phyloP scores from a whole-genome alignment of 352 stramenopile species.

The Pythium aquatile region DNA sequence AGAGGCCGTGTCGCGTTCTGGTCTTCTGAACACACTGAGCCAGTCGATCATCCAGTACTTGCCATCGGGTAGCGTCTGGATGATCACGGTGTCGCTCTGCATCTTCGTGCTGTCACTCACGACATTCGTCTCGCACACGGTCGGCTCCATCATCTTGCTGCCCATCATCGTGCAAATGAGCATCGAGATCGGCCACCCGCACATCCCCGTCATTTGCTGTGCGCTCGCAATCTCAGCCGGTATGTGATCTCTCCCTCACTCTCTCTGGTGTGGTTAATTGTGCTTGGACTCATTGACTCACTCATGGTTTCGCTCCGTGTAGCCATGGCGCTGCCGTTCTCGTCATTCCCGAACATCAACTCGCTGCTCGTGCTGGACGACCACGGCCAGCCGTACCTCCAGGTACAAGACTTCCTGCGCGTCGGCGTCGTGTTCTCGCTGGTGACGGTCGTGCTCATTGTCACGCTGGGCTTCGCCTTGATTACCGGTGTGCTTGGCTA shows the following conservation, averaged over 20 bases:
- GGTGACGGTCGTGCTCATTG: constrained; percentile 81
- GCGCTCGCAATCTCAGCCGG: constrained; percentile 86
- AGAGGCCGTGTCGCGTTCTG: constrained; percentile 84
- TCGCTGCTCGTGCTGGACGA: constrained; percentile 90
- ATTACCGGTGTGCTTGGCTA: constrained; percentile 82
- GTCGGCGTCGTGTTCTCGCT: constrained; percentile 86
- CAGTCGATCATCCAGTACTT: constrained; percentile 80
- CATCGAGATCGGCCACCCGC: constrained; percentile 81
- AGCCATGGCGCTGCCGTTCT: constrained; percentile 91
- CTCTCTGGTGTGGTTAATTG: neutral
- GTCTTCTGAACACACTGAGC: constrained; percentile 79
- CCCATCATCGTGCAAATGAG: constrained; percentile 91
- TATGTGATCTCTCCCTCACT: constrained; percentile 26
- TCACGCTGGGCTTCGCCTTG: constrained; percentile 82
- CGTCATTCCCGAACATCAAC: constrained; percentile 93
- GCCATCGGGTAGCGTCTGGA: constrained; percentile 78
- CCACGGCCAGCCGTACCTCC: constrained; percentile 82
- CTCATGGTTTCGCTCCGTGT: neutral
- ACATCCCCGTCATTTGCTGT: constrained; percentile 85
- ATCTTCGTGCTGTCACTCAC: constrained; percentile 84
- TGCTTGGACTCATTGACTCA: neutral
- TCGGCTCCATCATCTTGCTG: constrained; percentile 90
- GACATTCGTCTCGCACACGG: constrained; percentile 93
- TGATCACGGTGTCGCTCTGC: constrained; percentile 87
- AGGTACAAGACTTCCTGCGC: constrained; percentile 86